These are phyloP conservation scores for Haplographium delicatum DNA, from an alignment of 495 filamentous ascomycete genomes.

Conservation along the genomic window DNA sequence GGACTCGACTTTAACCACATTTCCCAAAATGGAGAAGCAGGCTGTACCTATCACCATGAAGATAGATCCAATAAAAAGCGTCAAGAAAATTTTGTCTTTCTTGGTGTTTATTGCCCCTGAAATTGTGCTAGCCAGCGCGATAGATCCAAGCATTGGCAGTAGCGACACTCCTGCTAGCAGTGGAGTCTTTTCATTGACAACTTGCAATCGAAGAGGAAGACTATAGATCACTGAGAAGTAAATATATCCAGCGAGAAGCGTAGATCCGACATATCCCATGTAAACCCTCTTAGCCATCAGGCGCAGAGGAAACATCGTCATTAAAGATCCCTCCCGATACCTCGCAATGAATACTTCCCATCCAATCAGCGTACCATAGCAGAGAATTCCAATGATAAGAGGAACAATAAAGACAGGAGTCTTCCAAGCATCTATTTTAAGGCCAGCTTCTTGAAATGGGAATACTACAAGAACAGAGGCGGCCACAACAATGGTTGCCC, in stretches of 20 bases:
- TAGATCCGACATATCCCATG: constrained; percentile 38
- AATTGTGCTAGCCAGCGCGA: constrained; percentile 47
- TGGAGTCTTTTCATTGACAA: constrained; percentile 46
- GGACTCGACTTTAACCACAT: constrained; percentile 11
- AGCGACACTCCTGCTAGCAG: constrained; percentile 54
- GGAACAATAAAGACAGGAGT: constrained; percentile 38
- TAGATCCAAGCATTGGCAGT: constrained; percentile 49
- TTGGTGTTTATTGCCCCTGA: constrained; percentile 40
- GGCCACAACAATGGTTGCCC: constrained; percentile 46
- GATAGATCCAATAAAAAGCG: constrained; percentile 41
- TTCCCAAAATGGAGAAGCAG: constrained; percentile 37
- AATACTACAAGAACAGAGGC: constrained; percentile 54
- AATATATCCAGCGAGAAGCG: constrained; percentile 49
- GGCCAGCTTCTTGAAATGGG: constrained; percentile 52
- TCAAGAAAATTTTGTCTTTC: constrained; percentile 43
- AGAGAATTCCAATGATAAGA: constrained; percentile 37
- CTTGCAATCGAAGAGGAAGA: constrained; percentile 56
- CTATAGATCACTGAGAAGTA: constrained; percentile 53
- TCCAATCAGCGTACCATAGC: constrained; percentile 39
- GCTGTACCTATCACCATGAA: constrained; percentile 49
- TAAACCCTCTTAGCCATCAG: constrained; percentile 35
- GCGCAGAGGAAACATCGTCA: constrained; percentile 39
- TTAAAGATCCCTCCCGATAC: constrained; percentile 36
- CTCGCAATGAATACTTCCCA: constrained; percentile 41
- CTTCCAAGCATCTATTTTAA: constrained; percentile 41